These are phyloP conservation scores for Ceratocystis papillata DNA, from an alignment of 2,329 filamentous ascomycete genomes.

Conservation along the genomic window DNA sequence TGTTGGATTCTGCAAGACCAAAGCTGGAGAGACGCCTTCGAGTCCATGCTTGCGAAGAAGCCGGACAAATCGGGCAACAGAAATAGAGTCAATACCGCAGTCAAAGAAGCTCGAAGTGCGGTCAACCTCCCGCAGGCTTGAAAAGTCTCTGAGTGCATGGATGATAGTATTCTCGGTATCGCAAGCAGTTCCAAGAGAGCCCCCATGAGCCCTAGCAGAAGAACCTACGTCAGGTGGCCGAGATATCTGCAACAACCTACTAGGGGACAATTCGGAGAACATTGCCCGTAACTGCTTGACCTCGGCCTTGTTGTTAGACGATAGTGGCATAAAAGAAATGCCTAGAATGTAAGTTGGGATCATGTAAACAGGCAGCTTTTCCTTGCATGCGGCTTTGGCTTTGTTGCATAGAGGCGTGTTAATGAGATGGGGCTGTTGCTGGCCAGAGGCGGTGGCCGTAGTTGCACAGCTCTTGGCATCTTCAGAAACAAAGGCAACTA, in stretches of 20 bases:
- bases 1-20: slow-evolving; percentile 53
- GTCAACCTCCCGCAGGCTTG: slow-evolving; percentile 37
- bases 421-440: slow-evolving; percentile 22
- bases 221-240: slow-evolving; percentile 26
- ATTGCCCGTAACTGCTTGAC: slow-evolving; percentile 55
- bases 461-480: background rate
- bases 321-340: slow-evolving; percentile 63
- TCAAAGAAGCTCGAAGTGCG: slow-evolving; percentile 65
- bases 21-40: slow-evolving; percentile 47
- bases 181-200: background rate
- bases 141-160: slow-evolving; percentile 43
- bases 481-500: slow-evolving; percentile 60
- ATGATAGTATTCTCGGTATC: slow-evolving; percentile 36
- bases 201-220: slow-evolving; percentile 29
- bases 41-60: slow-evolving; percentile 55
- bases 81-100: slow-evolving; percentile 79
- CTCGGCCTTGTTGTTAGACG: slow-evolving; percentile 83
- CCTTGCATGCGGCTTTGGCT: slow-evolving; percentile 54
- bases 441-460: background rate
- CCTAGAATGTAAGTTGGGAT: slow-evolving; percentile 73
- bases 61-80: slow-evolving; percentile 59
- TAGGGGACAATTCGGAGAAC: slow-evolving; percentile 50
- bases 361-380: slow-evolving; percentile 73
- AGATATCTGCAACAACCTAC: slow-evolving; percentile 39
- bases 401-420: background rate